Percentiles rank a stretch among this genome's conserved stretches.
Evolutionary conservation across 257 asterid species (phyloP).

Genomic region (Scutellaria galericulata): DNA sequence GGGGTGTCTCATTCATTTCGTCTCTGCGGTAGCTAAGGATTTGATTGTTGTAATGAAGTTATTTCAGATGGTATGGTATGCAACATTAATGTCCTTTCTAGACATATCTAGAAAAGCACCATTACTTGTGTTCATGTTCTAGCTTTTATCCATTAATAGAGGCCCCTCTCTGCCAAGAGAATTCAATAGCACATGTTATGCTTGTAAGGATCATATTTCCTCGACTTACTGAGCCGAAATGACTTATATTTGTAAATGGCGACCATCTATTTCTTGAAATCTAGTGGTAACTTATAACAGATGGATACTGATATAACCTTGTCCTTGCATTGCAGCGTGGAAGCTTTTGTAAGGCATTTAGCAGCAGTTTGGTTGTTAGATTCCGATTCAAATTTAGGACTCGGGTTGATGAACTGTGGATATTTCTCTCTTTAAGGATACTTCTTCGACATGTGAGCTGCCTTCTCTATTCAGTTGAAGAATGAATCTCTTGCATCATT

Average conservation of each 20-base stretch:
- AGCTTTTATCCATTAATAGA: not conserved
- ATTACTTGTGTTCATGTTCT: not conserved
- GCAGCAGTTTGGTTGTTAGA: slow-evolving; percentile 35
- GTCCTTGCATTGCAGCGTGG: slow-evolving; percentile 47
- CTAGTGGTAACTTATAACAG: not conserved
- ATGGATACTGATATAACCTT: not conserved
- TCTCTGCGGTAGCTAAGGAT: not conserved
- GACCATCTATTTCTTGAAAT: not conserved
- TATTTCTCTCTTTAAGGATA: slow-evolving; percentile 38
- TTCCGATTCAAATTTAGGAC: slow-evolving; percentile 32
- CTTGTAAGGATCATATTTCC: not conserved
- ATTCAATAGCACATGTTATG: not conserved
- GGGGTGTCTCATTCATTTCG: not conserved
- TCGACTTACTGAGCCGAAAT: not conserved
- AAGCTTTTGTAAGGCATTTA: slow-evolving; percentile 44
- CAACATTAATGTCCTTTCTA: not conserved
- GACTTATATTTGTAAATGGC: not conserved
- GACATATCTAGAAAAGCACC: slow-evolving; percentile 8
- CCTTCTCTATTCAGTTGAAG: slow-evolving; percentile 30
- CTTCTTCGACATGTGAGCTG: slow-evolving; percentile 28
- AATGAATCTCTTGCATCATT: slow-evolving; percentile 27
- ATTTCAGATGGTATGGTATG: not conserved
- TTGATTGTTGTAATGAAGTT: not conserved
- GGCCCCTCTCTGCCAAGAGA: not conserved
- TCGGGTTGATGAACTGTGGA: slow-evolving; percentile 43